Base-by-base conservation (phyloP, 148 eudicot species). In the Chenopodium formosanum region DNA sequence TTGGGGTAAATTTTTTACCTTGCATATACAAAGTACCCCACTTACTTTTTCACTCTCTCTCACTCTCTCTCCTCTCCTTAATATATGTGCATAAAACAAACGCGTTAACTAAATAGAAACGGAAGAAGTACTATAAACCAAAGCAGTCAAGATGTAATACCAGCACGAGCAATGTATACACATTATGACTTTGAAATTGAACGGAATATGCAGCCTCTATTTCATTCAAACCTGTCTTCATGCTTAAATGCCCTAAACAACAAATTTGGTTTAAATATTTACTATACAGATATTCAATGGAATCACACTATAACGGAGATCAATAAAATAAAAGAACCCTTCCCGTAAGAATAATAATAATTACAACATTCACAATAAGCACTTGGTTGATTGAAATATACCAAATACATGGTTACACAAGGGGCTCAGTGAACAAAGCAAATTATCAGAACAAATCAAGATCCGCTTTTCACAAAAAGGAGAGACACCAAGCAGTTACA, bases 331-430 rank as follows among this genome's bases (percentile, higher is more conserved):
- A 65, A 7, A 23, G n/a, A 67, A 27, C 40, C 73, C 73, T 9
- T 70, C 31, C 72, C 14, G 40, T 5, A 19, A 63, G 34, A 64
- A 40, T 37, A 67, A 19, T 23, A 29, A 84, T 76, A 68, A 80
- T 84, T 84, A 84, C 83, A 80, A 71, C 77, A 77, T 71, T 70
- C 73, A 76, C 73, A 34, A 69, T 32, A 50, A n/a, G 78, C 80
- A 76, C 78, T 79, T 72, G n/a, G 66, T 34, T 64, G 81, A 31
- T 76, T 50, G 48, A 20, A 16, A 75, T 12, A 68, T 44, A 77
- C 22, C 56, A 44, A 73, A 77, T 66, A 58, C 46, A 81, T 53
- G 60, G 60, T 77, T 70, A 73, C 47, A 79, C 78, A 70, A 52
- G 27, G 23, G 20, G 76, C 25, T 46, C 50, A 9, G 62, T 40